Percentiles rank a stretch among this genome's conserved stretches.
phyloP scores from a whole-genome alignment of 495 filamentous ascomycete genomes.

The Lichenothelia convexa region DNA sequence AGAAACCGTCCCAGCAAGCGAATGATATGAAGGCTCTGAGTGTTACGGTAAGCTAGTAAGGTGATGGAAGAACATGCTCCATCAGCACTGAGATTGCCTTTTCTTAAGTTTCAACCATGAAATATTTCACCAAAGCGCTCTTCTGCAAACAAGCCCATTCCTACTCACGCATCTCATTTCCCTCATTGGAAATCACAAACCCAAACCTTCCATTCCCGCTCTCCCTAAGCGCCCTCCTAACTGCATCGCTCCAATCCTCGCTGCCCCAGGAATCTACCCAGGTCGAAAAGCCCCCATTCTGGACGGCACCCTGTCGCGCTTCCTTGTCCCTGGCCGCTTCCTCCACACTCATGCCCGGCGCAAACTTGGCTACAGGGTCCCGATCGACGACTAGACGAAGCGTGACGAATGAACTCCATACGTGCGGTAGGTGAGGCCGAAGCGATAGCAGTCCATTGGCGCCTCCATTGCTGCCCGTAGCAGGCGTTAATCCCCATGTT shows the following conservation, averaged over 20 bases:
- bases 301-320: constrained; percentile 25
- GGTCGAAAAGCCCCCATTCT: constrained; percentile 13
- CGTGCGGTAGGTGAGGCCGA: constrained; percentile 22
- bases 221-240: not conserved
- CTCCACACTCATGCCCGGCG: constrained; percentile 31
- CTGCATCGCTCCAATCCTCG: constrained; percentile 5
- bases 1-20: no score
- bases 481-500: constrained; percentile 7
- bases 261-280: constrained; percentile 6
- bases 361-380: constrained; percentile 32
- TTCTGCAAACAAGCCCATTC: no score
- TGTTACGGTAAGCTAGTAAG: no score
- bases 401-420: constrained; percentile 30
- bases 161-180: no score
- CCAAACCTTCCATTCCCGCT: constrained; percentile 1
- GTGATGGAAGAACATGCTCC: no score
- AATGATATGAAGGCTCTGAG: no score
- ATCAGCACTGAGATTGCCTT: no score
- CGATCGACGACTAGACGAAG: constrained; percentile 30
- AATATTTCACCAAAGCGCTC: no score
- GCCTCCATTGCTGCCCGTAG: constrained; percentile 16
- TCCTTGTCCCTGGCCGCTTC: constrained; percentile 36
- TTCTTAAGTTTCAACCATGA: no score
- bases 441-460: constrained; percentile 16
- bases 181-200: not conserved